Conservation (phyloP, 306 rosid species). For the Cajanus cajan region DNA sequence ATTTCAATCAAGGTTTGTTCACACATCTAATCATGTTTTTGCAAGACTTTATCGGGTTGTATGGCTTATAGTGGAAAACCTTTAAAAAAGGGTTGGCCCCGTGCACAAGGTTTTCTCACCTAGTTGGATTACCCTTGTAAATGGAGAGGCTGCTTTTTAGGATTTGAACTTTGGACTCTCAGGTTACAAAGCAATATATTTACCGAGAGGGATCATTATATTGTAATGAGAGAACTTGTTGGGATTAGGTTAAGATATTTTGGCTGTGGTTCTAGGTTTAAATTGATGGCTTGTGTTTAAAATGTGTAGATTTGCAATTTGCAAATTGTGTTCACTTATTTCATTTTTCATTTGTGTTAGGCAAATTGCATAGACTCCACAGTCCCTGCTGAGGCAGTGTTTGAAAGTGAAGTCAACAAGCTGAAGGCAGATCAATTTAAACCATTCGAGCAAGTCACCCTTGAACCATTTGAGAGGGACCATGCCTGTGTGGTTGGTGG, state of each 20-base stretch:
- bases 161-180: not conserved
- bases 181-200: not conserved
- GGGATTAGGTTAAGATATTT: not conserved
- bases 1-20: conserved; percentile 87
- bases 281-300: not conserved
- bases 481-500: conserved; percentile 93
- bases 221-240: not conserved
- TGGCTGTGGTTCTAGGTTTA: too few relatives aligned
- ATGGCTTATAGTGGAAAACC: not conserved
- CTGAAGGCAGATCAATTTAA: conserved; percentile 82
- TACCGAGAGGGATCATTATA: not conserved
- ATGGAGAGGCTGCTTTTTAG: too few relatives aligned
- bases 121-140: not conserved
- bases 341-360: conserved; percentile 40
- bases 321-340: not conserved
- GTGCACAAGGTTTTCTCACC: not conserved
- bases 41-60: too few relatives aligned
- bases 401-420: conserved; percentile 77
- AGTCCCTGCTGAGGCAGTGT: conserved; percentile 72
- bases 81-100: not conserved
- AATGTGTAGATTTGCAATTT: not conserved
- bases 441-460: conserved; percentile 77
- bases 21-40: not conserved
- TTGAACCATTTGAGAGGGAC: conserved; percentile 87
- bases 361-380: conserved; percentile 96